These are phyloP conservation scores for Wickerhamiella kurtzmanii DNA, from an alignment of 805 yeast species.

Conservation along the genomic window DNA sequence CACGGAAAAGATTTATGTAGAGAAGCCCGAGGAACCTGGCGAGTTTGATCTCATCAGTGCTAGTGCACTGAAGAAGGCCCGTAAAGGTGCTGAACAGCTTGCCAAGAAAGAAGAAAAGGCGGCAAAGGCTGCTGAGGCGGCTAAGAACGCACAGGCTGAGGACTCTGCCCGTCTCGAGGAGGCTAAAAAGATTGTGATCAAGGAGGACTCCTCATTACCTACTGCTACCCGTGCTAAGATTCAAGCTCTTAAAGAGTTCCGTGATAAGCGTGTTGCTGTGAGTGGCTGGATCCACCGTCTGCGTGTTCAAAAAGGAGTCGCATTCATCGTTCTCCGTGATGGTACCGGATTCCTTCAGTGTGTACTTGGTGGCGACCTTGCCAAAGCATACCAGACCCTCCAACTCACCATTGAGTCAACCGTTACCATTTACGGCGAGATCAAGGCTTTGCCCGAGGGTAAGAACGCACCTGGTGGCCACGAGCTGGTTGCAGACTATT, in stretches of 20 bases:
- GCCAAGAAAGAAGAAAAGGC: constrained; percentile 68
- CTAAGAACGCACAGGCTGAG: constrained; percentile 38
- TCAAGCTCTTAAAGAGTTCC: constrained; percentile 34
- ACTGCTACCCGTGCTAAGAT: constrained; percentile 57
- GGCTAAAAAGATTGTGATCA: constrained; percentile 62
- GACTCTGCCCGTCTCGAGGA: constrained; percentile 67
- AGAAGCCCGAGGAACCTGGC: constrained; percentile 43
- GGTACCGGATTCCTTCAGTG: constrained; percentile 87
- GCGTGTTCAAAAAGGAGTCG: constrained; percentile 83
- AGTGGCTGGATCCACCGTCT: constrained; percentile 96
- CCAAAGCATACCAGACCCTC: constrained; percentile 73
- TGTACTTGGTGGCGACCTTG: constrained; percentile 80
- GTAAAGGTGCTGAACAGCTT: constrained; percentile 86
- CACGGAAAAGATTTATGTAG: constrained; percentile 41
- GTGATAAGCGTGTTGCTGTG: constrained; percentile 61
- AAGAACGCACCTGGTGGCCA: constrained; percentile 96
- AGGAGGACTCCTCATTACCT: constrained; percentile 63
- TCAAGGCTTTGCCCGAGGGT: constrained; percentile 83
- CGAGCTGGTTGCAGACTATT: constrained; percentile 82
- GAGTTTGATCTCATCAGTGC: constrained; percentile 69
- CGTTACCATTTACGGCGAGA: constrained; percentile 62
- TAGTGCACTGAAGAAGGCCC: constrained; percentile 88
- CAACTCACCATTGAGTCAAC: constrained; percentile 84
- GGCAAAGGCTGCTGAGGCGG: constrained; percentile 39
- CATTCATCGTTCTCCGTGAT: constrained; percentile 84